A percentile compares a stretch with the other conserved stretches of the same genome.
Evolutionary conservation across 2,329 filamentous ascomycete species (phyloP).

Genomic region (Diaporthe citriasiana): DNA sequence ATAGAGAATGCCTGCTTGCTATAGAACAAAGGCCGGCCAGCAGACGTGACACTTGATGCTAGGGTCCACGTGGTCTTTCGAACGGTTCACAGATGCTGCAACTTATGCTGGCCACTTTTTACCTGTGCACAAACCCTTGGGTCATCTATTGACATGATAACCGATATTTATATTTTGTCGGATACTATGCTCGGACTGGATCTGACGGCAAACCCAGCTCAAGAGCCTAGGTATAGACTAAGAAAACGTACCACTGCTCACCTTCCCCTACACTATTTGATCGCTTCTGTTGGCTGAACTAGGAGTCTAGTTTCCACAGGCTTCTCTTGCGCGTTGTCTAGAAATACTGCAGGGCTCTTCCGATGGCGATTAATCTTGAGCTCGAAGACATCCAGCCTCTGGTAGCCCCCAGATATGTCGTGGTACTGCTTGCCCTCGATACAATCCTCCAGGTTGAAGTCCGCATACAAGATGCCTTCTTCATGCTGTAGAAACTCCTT

Average conservation of each 20-base stretch:
- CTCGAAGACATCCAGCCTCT: slow-evolving; percentile 43
- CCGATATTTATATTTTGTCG: neutral
- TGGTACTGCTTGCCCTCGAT: slow-evolving; percentile 39
- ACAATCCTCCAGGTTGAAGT: slow-evolving; percentile 36
- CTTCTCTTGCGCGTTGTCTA: neutral
- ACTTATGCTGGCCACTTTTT: neutral
- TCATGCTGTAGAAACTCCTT: slow-evolving; percentile 37
- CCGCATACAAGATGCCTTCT: slow-evolving; percentile 42
- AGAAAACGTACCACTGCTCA: neutral
- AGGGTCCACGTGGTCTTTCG: too few relatives aligned
- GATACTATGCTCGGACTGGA: neutral
- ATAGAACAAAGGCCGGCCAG: neutral
- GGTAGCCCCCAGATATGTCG: slow-evolving; percentile 44
- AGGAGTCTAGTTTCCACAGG: neutral
- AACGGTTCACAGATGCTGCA: neutral
- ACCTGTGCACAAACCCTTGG: too few relatives aligned
- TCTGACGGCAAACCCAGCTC: neutral
- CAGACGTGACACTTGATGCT: neutral
- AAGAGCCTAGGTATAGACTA: neutral
- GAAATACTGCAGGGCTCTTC: slow-evolving; percentile 11
- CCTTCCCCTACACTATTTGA: neutral
- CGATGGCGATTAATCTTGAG: slow-evolving; percentile 13
- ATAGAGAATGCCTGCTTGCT: neutral
- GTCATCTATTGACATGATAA: too few relatives aligned
- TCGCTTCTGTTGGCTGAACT: neutral